Conservation (phyloP, 164 flowering plant species). For the Annona cherimola region DNA sequence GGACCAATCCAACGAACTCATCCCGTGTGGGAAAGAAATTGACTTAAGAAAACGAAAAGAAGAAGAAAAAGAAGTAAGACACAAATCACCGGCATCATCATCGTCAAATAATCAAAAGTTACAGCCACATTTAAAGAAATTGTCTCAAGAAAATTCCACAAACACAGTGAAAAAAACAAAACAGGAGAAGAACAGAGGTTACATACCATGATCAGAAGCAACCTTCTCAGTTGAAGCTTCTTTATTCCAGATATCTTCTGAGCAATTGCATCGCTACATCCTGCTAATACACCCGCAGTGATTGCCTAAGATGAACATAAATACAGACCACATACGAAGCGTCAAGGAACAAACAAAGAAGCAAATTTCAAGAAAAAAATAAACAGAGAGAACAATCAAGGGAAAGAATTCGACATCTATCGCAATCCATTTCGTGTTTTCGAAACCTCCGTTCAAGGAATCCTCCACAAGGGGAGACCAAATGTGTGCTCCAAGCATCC, state of each 20-base stretch:
- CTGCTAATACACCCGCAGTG: conserved; percentile 66
- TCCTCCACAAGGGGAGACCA: neutral
- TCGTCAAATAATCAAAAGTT: too few relatives aligned
- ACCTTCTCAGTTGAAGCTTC: conserved; percentile 60
- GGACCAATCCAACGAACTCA: too few relatives aligned
- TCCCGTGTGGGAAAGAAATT: too few relatives aligned
- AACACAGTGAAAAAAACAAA: neutral
- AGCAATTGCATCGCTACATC: conserved; percentile 57
- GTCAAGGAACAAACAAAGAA: neutral
- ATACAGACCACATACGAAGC: conserved; percentile 8
- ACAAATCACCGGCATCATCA: too few relatives aligned
- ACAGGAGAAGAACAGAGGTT: neutral
- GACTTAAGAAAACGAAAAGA: too few relatives aligned
- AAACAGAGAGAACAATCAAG: neutral
- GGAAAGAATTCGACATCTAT: neutral
- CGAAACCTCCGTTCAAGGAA: neutral
- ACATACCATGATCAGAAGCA: conserved; percentile 60
- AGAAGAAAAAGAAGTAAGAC: too few relatives aligned
- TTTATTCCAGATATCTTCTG: conserved; percentile 76
- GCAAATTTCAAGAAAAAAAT: neutral
- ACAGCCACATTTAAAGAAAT: neutral
- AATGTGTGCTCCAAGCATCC: neutral
- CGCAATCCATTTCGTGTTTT: neutral
- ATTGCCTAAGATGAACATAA: conserved; percentile 38
- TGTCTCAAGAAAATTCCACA: neutral